Base-by-base conservation (phyloP, 768 basidiomycete species). In the Fibroporia radiculosa region DNA sequence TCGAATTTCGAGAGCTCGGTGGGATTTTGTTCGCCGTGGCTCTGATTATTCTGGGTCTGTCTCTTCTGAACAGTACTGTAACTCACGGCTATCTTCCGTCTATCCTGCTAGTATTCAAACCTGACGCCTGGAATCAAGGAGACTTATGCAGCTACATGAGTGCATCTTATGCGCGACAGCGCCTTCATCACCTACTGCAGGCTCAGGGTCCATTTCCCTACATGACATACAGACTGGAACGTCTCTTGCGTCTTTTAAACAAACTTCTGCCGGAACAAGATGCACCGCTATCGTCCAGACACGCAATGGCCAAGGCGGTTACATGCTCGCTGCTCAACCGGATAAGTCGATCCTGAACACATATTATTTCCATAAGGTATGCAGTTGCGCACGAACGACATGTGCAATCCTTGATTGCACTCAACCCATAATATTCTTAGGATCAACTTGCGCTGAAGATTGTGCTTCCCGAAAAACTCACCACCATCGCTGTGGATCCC, bases 341-440 rank as follows among this genome's bases (percentile, higher is more conserved):
- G 90, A 93, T 47, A 96, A 96, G 62, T 80, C 89, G 0, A 74
- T 95, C 33, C 57, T 96, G 51, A 84, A 95, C 57, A 83, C 93
- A 14, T 98, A 95, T 65, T 82, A 78, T 51, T 97, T 92, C 63
- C 92, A 97, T 73, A 93, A 92, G 71, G 95, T 87, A 50, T 45
- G 66, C 57, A 18, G 46, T 28, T 26, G 29, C 42, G 19, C 3
- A 36, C 3, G 24, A 26, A 20, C 19, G 16, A 20, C 31, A 8
- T n/a, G n/a, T n/a, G n/a, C n/a, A n/a, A 8, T 18, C 16, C 26
- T 42, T 20, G 19, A 34, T 14, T 33, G 35, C 12, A 35, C 42
- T 16, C 20, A n/a, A n/a, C n/a, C n/a, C n/a, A n/a, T n/a, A n/a
- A n/a, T n/a, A 13, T 38, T 34, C 19, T 49, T 58, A 96, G 93